Evolutionary conservation across 2,329 filamentous ascomycete genomes (phyloP).

Genomic region (Cytospora paraplurivora): DNA sequence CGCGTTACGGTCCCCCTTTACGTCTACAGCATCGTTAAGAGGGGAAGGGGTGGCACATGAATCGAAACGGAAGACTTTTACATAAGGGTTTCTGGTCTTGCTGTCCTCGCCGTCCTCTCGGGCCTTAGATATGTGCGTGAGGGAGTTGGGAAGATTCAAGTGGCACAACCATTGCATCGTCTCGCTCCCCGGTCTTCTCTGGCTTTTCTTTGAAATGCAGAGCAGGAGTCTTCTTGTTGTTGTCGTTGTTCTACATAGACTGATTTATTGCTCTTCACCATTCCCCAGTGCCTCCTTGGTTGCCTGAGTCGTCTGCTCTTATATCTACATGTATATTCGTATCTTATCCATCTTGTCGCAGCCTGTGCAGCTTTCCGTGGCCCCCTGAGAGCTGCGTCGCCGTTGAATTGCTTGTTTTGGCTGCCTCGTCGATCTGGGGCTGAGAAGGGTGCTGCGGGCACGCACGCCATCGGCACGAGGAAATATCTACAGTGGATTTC

Average conservation of each 20-base stretch:
- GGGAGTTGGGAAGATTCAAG: constrained; percentile 18
- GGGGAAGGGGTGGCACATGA: constrained; percentile 18
- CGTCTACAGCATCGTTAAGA: constrained; percentile 25
- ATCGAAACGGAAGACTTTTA: constrained; percentile 17
- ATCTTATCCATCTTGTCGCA: neutral
- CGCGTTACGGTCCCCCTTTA: constrained; percentile 26
- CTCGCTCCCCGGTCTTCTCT: constrained; percentile 21
- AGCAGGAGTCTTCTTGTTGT: constrained; percentile 28
- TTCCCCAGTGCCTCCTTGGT: constrained; percentile 7
- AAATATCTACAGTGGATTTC: neutral
- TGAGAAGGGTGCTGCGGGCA: too few species aligned
- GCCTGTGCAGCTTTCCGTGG: neutral
- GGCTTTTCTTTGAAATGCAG: constrained; percentile 18
- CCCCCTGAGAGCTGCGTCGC: neutral
- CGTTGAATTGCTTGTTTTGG: neutral
- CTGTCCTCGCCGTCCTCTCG: constrained; percentile 24
- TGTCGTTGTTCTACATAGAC: constrained; percentile 28
- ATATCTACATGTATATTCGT: neutral
- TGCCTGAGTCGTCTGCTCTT: neutral
- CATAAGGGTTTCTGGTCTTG: constrained; percentile 17
- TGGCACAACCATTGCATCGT: constrained; percentile 25
- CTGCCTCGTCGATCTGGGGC: neutral
- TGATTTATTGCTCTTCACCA: constrained; percentile 25
- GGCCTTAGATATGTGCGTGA: constrained; percentile 22
- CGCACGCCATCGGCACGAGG: neutral